phyloP scores from a whole-genome alignment of 2,329 filamentous ascomycete genomes.

The Monosporascus sp. region DNA sequence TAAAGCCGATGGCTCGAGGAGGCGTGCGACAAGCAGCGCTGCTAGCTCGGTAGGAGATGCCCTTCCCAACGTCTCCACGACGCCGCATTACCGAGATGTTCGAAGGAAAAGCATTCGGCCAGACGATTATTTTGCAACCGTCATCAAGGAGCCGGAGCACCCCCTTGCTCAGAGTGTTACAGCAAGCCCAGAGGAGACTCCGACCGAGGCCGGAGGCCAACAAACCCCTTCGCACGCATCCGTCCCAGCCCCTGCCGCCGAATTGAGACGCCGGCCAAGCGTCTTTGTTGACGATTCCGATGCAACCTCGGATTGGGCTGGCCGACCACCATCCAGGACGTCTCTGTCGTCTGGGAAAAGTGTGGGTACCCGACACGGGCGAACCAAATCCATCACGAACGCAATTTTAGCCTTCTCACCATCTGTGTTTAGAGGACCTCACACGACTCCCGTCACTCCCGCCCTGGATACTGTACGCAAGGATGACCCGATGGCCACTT shows the following conservation, averaged over 20 bases:
- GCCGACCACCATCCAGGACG: slow-evolving; percentile 24
- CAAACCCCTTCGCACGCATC: slow-evolving; percentile 32
- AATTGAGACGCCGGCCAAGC: slow-evolving; percentile 27
- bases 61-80: slow-evolving; percentile 39
- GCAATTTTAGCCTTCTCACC: slow-evolving; percentile 38
- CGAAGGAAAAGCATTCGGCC: slow-evolving; percentile 48
- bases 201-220: slow-evolving; percentile 22
- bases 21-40: slow-evolving; percentile 55
- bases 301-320: slow-evolving; percentile 26
- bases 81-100: slow-evolving; percentile 47
- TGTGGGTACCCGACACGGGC: slow-evolving; percentile 35
- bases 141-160: slow-evolving; percentile 53
- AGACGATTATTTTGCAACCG: slow-evolving; percentile 48
- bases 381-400: slow-evolving; percentile 39
- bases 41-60: slow-evolving; percentile 59
- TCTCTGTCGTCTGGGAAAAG: slow-evolving; percentile 23
- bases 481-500: slow-evolving; percentile 39
- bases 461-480: slow-evolving; percentile 23
- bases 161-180: slow-evolving; percentile 70
- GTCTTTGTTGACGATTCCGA: slow-evolving; percentile 32
- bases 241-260: slow-evolving; percentile 32
- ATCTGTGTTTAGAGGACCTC: slow-evolving; percentile 23
- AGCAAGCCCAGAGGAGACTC: slow-evolving; percentile 56
- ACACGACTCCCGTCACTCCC: slow-evolving; percentile 33
- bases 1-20: slow-evolving; percentile 50